Conservation (phyloP, 208 protist genomes). For the Porcisia hertigi region DNA sequence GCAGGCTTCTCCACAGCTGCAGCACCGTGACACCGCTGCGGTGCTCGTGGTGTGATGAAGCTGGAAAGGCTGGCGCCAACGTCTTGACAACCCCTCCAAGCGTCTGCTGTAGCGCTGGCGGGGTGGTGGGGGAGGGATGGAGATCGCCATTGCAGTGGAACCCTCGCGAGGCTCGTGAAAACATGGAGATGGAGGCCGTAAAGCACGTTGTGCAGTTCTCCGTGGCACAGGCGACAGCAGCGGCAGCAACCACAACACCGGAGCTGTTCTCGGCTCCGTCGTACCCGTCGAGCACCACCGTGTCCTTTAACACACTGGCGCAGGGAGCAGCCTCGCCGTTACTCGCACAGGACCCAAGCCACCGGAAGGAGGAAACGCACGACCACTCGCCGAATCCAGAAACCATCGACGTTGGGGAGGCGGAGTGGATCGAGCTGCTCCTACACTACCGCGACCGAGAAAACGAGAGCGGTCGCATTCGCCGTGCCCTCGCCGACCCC, state of each 20-base stretch:
- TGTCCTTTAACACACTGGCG: not conserved
- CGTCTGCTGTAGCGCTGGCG: not conserved
- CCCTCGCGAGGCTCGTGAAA: slow-evolving; percentile 22
- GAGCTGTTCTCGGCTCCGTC: not conserved
- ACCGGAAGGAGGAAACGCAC: not conserved
- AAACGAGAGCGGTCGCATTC: slow-evolving; percentile 30
- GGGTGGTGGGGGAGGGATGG: slow-evolving; percentile 12
- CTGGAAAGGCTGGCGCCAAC: not conserved
- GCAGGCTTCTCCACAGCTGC: not conserved
- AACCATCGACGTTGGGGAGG: not conserved
- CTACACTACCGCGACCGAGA: slow-evolving; percentile 43
- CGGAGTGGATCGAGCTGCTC: slow-evolving; percentile 37
- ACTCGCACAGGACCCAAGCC: not conserved
- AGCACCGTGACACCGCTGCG: not conserved
- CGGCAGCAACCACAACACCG: not conserved
- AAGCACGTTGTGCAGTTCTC: slow-evolving; percentile 14
- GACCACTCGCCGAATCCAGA: not conserved
- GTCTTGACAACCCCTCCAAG: not conserved
- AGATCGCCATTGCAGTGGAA: slow-evolving; percentile 32
- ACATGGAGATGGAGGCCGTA: slow-evolving; percentile 23
- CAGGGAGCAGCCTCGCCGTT: not conserved
- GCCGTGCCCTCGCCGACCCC: not conserved
- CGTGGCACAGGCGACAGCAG: slow-evolving; percentile 11
- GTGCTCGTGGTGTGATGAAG: not conserved
- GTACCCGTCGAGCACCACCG: not conserved